Base-by-base conservation (phyloP, 2,329 filamentous ascomycete genomes). In the Fusarium mexicanum region DNA sequence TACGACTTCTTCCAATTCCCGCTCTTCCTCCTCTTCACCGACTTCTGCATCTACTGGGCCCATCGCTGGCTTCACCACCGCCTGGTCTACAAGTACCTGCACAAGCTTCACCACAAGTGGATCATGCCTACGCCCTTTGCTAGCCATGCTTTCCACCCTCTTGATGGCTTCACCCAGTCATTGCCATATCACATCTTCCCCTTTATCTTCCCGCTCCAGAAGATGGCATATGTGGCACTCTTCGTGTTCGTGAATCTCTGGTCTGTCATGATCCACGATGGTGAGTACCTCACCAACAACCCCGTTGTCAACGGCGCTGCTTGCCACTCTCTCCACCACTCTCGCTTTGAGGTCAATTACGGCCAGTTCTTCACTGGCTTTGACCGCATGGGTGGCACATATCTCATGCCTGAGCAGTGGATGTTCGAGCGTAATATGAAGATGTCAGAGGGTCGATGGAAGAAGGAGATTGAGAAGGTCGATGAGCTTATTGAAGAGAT, bases 41-140 rank as follows among this genome's bases (percentile, higher is more conserved):
- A 98, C 84, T 92, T 92, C 83, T 91, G 88, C 85, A 95, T 98
- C 85, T 97, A 98, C 88, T 94, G 93, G 89, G 96, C 97, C 79
- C 95, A 97, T 86, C 92, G 95, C 65, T 92, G 90, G 65, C 88
- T 97, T 71, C 95, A 98, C 84, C 92, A 95, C 83, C 93, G 93
- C 22, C 80, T 85, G 61, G 77, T 84, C 59, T 98, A 98, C 90
- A 97, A 95, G 87, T 87, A 87, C 76, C 88, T 98, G 57, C 96
- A 98, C 90, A 98, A 98, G 90, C 92, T 95, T 75, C 96, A 98
- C 85, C 96, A 98, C 91, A 98, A 98, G 87, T 98, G 96, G 96
- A 98, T 98, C 84, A 97, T 98, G 94, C 96, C 96, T 7, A 97
- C 94, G 7, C 96, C 96, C 2, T 98, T 91, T 82, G 95, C 96